A percentile compares a stretch with the other conserved stretches of the same genome.
Conservation (phyloP, 768 basidiomycete genomes). For the Rhodotorula taiwanensis region DNA sequence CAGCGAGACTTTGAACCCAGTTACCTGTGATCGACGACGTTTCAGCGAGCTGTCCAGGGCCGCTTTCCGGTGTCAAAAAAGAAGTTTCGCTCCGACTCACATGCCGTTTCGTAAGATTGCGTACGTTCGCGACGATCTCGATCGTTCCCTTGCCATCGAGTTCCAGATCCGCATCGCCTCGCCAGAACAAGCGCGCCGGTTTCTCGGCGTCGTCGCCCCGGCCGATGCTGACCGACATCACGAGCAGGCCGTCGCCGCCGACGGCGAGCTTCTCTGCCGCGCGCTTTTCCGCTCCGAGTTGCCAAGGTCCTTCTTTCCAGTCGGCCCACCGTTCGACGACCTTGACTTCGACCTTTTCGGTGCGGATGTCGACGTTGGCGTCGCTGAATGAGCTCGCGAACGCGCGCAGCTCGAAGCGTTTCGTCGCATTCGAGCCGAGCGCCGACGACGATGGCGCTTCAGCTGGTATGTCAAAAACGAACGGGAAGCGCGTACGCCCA, state of each 20-base stretch:
- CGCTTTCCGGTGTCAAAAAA: too few species aligned
- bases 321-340: conserved; percentile 40
- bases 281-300: conserved; percentile 2
- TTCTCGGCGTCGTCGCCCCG: conserved; percentile 14
- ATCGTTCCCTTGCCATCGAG: conserved; percentile 12
- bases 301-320: conserved; percentile 34
- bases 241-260: conserved; percentile 23
- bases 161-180: conserved; percentile 18
- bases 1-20: conserved; percentile 34
- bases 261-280: conserved; percentile 15
- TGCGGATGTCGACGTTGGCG: conserved; percentile 28
- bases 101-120: conserved; percentile 33
- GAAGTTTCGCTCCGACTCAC: too few species aligned
- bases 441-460: conserved; percentile 31
- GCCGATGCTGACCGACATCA: conserved; percentile 19
- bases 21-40: conserved; percentile 8
- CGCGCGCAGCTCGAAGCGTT: conserved; percentile 34
- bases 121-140: conserved; percentile 19
- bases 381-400: conserved; percentile 25
- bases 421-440: conserved; percentile 35
- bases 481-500: conserved; percentile 39
- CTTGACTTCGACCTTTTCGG: conserved; percentile 19
- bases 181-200: conserved; percentile 35
- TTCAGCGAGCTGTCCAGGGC: too few species aligned
- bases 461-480: conserved; percentile 33